These are phyloP conservation scores for Phytophthora aleatoria DNA, from an alignment of 352 stramenopile species.

Conservation along the genomic window DNA sequence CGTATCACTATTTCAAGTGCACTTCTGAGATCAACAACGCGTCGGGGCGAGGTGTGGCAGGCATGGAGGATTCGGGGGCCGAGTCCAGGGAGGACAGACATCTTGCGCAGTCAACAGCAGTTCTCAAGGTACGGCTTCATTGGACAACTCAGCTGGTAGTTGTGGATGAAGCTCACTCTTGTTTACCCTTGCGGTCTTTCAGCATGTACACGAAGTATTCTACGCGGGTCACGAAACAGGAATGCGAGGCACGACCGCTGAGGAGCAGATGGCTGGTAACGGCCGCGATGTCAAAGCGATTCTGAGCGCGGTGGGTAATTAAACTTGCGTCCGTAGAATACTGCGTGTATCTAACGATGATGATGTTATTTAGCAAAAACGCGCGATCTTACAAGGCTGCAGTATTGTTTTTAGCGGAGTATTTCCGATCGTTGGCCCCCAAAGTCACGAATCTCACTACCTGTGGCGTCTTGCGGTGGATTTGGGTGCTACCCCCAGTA, in stretches of 20 bases:
- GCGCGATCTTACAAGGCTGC: constrained; percentile 61
- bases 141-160: not conserved
- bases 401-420: constrained; percentile 85
- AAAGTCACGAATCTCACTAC: constrained; percentile 69
- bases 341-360: constrained; percentile 6
- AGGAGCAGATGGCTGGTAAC: constrained; percentile 75
- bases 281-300: constrained; percentile 74
- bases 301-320: constrained; percentile 52
- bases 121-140: constrained; percentile 53
- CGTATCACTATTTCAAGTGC: constrained; percentile 85
- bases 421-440: constrained; percentile 62
- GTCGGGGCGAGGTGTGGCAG: constrained; percentile 53
- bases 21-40: constrained; percentile 87
- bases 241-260: constrained; percentile 53
- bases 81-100: constrained; percentile 47
- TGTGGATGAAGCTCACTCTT: constrained; percentile 3
- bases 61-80: constrained; percentile 43
- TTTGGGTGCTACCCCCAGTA: constrained; percentile 69
- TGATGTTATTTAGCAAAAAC: constrained; percentile 59
- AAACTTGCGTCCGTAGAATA: not conserved
- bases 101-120: constrained; percentile 52
- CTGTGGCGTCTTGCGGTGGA: constrained; percentile 79
- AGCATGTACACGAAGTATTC: constrained; percentile 69
- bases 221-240: constrained; percentile 54
- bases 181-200: constrained; percentile 1